phyloP scores from a whole-genome alignment of 2,329 filamentous ascomycete genomes.

The Alternaria brassicae region DNA sequence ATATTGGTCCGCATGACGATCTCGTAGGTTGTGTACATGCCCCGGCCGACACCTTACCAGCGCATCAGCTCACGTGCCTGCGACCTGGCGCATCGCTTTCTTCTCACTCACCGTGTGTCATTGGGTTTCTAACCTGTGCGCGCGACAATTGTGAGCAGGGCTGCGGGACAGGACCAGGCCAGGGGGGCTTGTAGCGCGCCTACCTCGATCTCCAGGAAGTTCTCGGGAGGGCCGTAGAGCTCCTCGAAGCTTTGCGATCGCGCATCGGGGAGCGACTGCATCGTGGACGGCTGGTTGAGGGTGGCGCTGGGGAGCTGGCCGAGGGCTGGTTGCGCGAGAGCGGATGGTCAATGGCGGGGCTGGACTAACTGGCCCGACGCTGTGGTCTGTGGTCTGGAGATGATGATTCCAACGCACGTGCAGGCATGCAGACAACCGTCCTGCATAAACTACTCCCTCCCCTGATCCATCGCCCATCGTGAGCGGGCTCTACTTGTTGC shows the following conservation, averaged over 20 bases:
- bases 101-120: conserved; percentile 34
- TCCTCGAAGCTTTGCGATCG: conserved; percentile 97
- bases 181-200: conserved; percentile 11
- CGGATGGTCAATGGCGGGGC: conserved; percentile 22
- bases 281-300: conserved; percentile 37
- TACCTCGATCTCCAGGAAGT: conserved; percentile 98
- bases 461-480: neutral
- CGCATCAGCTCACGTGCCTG: conserved; percentile 38
- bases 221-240: conserved; percentile 97
- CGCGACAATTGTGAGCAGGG: conserved; percentile 33
- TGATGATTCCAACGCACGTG: conserved; percentile 10
- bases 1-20: conserved; percentile 98
- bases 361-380: conserved; percentile 20
- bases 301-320: conserved; percentile 1
- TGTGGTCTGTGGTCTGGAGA: conserved; percentile 8
- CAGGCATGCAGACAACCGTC: conserved; percentile 9
- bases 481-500: too few relatives aligned
- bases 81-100: neutral
- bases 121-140: conserved; percentile 81
- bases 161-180: conserved; percentile 15
- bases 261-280: conserved; percentile 71
- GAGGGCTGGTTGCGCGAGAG: conserved; percentile 17
- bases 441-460: conserved; percentile 9
- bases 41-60: conserved; percentile 90
- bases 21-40: conserved; percentile 99